Base-by-base conservation (phyloP, 2,329 filamentous ascomycete genomes). In the Cladophialophora chaetospira region DNA sequence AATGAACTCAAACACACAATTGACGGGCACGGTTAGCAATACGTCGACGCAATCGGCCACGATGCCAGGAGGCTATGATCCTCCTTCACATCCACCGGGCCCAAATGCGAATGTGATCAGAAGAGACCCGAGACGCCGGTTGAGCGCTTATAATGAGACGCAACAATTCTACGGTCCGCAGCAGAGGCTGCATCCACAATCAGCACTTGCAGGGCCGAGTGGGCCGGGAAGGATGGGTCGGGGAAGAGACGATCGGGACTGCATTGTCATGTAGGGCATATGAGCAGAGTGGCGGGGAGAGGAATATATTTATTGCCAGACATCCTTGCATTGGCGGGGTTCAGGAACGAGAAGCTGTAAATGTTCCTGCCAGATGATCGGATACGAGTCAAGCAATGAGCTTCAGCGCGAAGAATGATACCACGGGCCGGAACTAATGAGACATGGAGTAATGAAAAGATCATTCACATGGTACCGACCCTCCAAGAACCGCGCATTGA, bases 11-110 rank as follows among this genome's bases (percentile, higher is more conserved):
- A 62, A 59, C 33, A 49, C 57, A 3, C 62, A 64, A 28, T 25
- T 64, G 25, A 58, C 50, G 3, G 62, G 62, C 19, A 64, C 62
- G 11, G 49, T 62, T 33, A 60, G 62, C 42, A 53, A 57, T n/a
- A 46, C 42, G 51, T 58, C 58, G 31, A 55, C 53, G 13, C 50
- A 51, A 11, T 59, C 58, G 8, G 50, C 26, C 1, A 55, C 55
- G 17, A 11, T 40, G 36, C 36, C 36, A 10, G 36, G 46, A 40
- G 8, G 6, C 51, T 17, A 40, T 33, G 28, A 44, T 15, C 23
- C 50, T 10, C 52, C 55, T 23, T 19, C 28, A 6, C 62, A 64
- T 47, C 62, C 59, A 13, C 60, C 62, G 4, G 62, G 62, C 6
- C 62, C 62, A 10, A 58, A 60, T 58, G 59, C 57, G 10, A 54